Percentiles rank a stretch among this genome's conserved stretches.
These are phyloP conservation scores for Gossypium schwendimanii DNA, from an alignment of 441 rosid genomes.

Conservation along the genomic window DNA sequence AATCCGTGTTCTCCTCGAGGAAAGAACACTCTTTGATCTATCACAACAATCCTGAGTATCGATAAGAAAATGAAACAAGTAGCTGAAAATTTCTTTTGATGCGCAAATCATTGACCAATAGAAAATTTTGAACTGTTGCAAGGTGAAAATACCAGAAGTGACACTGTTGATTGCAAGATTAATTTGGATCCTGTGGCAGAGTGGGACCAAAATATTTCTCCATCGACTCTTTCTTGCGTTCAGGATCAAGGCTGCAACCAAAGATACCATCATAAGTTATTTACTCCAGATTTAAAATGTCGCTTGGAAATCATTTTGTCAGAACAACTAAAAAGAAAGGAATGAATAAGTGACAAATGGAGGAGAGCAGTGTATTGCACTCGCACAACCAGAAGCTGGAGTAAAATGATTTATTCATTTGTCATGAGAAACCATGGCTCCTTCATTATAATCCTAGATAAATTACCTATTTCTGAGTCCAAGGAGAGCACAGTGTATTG, in stretches of 20 bases:
- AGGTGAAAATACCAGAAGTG: not conserved
- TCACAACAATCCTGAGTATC: not conserved
- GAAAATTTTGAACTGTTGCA: not conserved
- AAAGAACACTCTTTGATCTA: not conserved
- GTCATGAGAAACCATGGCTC: not conserved
- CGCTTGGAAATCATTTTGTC: not conserved
- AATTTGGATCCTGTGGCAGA: constrained; percentile 31
- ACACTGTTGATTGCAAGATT: constrained; percentile 8
- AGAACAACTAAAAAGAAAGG: not conserved
- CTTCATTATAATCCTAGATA: not conserved
- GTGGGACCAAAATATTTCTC: constrained; percentile 85
- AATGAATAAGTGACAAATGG: not conserved
- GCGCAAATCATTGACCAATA: not conserved
- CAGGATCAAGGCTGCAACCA: constrained; percentile 89
- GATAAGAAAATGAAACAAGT: not conserved
- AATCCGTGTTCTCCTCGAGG: not conserved
- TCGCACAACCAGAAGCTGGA: not conserved
- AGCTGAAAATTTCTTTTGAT: not conserved
- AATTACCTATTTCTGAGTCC: constrained; percentile 84
- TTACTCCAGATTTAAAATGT: not conserved
- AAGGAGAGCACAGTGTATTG: constrained; percentile 73
- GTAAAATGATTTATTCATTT: not conserved
- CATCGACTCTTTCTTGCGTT: constrained; percentile 87
- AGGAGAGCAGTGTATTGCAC: not conserved
- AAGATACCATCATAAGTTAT: constrained; percentile 13